Base-by-base conservation (phyloP, 176 grass and related monocot species). In the Ananas comosus region DNA sequence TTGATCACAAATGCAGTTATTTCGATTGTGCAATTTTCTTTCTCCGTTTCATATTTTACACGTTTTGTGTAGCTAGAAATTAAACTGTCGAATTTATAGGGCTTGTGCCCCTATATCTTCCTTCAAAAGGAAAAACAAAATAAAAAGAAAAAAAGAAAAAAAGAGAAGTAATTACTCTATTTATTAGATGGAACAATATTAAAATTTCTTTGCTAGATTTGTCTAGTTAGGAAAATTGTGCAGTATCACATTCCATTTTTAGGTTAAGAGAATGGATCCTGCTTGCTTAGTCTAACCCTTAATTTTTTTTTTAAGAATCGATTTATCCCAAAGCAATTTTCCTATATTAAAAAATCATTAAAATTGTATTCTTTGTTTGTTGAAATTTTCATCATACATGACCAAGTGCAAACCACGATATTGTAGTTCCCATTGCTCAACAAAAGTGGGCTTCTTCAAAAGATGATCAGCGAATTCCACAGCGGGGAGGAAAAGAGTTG, bases 401-500 rank as follows among this genome's bases (percentile, higher is more conserved):
- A 56, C 33, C 54, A 28, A 52, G 22, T n/a, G 27, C 50, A 51
- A 16, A 11, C 2, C 25, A 27, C 25, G 25, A 27, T 27, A 27
- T 67, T 76, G 64, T 80, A 96, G 91, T 96, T 91, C 83, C 91
- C 91, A 52, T 68, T 96, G 73, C 72, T 96, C 50, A 91, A 83
- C 79, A 80, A 82, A 65, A 96, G 91, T 74, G 85, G 84, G 10
- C 53, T 91, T 56, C 79, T 96, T 54, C 79, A 79, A 83, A 84
- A 86, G 42, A 84, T 91, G 70, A 88, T 96, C 69, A 70, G 74
- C 65, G 78, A 82, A 74, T 88, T 74, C 78, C 74, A 79, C 14
- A 52, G 64, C 2, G 52, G 65, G 49, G 82, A 72, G 23, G 84
- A 71, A 50, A 81, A 81, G 61, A 77, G 66, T 70, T 96, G 91